phyloP scores from a whole-genome alignment of 2,329 filamentous ascomycete genomes.

The Microcyclosporella mali region DNA sequence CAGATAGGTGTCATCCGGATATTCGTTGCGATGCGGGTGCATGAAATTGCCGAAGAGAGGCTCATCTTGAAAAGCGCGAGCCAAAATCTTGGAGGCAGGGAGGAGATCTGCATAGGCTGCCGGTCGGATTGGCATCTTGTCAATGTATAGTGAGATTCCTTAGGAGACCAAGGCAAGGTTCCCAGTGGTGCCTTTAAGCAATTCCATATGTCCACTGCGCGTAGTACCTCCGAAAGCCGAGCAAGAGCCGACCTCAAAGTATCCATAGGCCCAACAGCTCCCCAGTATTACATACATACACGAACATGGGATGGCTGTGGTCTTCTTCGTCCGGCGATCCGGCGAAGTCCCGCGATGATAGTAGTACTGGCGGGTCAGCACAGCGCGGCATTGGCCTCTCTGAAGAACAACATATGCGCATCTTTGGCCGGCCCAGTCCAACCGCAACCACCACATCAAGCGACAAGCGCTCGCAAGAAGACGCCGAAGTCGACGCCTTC shows the following conservation, averaged over 20 bases:
- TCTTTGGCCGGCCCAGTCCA: conserved; percentile 24
- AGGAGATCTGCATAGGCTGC: conserved; percentile 24
- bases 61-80: conserved; percentile 24
- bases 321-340: conserved; percentile 13
- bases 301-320: conserved; percentile 27
- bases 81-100: conserved; percentile 21
- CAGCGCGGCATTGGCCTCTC: conserved; percentile 18
- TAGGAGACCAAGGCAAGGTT: no score
- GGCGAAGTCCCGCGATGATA: neutral
- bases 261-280: neutral
- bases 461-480: conserved; percentile 43
- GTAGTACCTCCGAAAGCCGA: no score
- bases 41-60: conserved; percentile 18
- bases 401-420: conserved; percentile 26
- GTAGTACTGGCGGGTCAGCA: neutral
- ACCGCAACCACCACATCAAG: conserved; percentile 18
- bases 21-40: conserved; percentile 21
- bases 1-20: conserved; percentile 23
- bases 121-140: conserved; percentile 21
- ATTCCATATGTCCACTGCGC: no score
- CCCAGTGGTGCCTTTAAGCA: no score
- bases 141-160: no score
- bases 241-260: neutral
- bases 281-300: neutral
- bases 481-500: conserved; percentile 50